phyloP scores from a whole-genome alignment of 495 filamentous ascomycete genomes.

The Pyronema omphalodes region DNA sequence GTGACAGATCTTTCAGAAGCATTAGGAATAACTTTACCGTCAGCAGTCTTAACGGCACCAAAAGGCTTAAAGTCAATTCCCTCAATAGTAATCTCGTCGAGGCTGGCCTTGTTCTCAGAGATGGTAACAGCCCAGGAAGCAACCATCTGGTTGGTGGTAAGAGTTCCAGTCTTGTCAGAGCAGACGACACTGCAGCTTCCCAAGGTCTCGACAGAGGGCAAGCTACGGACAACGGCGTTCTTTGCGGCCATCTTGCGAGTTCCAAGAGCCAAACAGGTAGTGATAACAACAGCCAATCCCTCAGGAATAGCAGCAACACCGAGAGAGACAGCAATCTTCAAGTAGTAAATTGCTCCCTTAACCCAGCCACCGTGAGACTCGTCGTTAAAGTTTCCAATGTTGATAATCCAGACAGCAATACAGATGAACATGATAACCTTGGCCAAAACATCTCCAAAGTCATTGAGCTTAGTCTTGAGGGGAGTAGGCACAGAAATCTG shows the following conservation, averaged over 20 bases:
- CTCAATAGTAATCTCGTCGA: slow-evolving; percentile 82
- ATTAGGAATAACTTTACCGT: slow-evolving; percentile 51
- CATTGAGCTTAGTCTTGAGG: slow-evolving; percentile 94
- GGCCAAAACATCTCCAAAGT: slow-evolving; percentile 89
- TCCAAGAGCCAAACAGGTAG: slow-evolving; percentile 84
- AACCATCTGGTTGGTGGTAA: slow-evolving; percentile 99
- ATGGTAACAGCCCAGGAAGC: slow-evolving; percentile 83
- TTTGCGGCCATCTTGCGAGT: slow-evolving; percentile 97
- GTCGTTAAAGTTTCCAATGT: slow-evolving; percentile 91
- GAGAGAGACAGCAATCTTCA: slow-evolving; percentile 98
- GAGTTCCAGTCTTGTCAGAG: slow-evolving; percentile 98
- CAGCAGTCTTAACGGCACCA: slow-evolving; percentile 42
- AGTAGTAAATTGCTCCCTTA: slow-evolving; percentile 97
- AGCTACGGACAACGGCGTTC: slow-evolving; percentile 86
- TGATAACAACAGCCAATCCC: slow-evolving; percentile 93
- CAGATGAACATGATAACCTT: slow-evolving; percentile 98
- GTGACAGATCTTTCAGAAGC: slow-evolving; percentile 59
- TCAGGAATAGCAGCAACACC: slow-evolving; percentile 97
- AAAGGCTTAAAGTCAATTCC: slow-evolving; percentile 85
- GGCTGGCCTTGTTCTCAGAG: slow-evolving; percentile 45
- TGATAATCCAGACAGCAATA: slow-evolving; percentile 93
- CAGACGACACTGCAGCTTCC: slow-evolving; percentile 99
- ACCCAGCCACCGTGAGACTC: slow-evolving; percentile 84
- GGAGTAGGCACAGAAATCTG: slow-evolving; percentile 97
- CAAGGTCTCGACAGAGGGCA: slow-evolving; percentile 93